phyloP scores from a whole-genome alignment of 345 rosid species.

The Boechera stricta region DNA sequence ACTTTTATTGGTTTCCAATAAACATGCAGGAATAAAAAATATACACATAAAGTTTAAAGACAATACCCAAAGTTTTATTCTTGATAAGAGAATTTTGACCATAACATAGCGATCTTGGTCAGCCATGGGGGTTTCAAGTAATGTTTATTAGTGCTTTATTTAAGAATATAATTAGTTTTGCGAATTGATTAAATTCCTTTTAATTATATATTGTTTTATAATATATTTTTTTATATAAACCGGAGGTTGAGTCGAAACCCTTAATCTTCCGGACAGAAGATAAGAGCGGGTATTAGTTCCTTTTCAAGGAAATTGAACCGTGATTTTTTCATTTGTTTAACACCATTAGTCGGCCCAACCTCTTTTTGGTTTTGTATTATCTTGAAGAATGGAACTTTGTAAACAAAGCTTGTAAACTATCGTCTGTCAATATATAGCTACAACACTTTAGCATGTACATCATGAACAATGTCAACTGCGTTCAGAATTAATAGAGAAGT shows the following conservation, averaged over 20 bases:
- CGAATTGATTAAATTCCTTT: neutral
- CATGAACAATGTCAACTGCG: no score
- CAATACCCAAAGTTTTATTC: slow-evolving; percentile 34
- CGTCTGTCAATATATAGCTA: neutral
- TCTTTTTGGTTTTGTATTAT: no score
- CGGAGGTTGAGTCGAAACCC: no score
- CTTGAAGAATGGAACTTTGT: neutral
- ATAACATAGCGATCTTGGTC: slow-evolving; percentile 5
- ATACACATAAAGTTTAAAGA: slow-evolving; percentile 6
- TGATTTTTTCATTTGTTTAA: no score
- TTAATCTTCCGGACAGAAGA: no score
- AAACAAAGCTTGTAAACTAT: neutral
- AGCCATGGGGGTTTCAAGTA: slow-evolving; percentile 4
- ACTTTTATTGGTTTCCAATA: slow-evolving; percentile 7
- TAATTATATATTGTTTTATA: no score
- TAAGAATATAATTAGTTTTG: neutral
- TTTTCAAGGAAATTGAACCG: no score
- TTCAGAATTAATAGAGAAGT: no score
- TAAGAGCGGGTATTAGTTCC: no score
- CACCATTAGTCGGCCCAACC: no score
- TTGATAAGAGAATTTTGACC: slow-evolving; percentile 31
- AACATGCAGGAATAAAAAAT: slow-evolving; percentile 15
- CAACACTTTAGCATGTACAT: no score
- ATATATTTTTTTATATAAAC: no score
- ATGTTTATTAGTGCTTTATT: neutral